A percentile compares a stretch with the other conserved stretches of the same genome.
Evolutionary conservation across 495 filamentous ascomycete species (phyloP).

Genomic region (Tetracladium marchalianum): DNA sequence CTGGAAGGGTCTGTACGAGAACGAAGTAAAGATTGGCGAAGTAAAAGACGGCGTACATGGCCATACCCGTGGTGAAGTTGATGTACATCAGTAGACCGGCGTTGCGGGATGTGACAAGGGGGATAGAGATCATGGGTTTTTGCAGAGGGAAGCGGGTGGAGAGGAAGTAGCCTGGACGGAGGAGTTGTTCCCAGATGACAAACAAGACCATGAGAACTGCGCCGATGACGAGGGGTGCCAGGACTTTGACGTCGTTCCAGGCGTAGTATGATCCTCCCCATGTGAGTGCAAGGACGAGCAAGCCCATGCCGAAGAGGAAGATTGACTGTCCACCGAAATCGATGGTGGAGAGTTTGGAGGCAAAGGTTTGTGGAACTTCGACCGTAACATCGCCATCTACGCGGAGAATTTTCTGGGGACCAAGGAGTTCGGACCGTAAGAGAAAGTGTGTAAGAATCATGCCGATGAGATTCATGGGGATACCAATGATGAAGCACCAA

Average conservation of each 20-base stretch:
- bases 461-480: constrained; percentile 34
- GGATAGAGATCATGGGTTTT: constrained; percentile 46
- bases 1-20: constrained; percentile 34
- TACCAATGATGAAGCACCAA: constrained; percentile 49
- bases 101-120: constrained; percentile 38
- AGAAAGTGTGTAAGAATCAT: constrained; percentile 30
- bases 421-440: constrained; percentile 28
- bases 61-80: constrained; percentile 42
- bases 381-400: constrained; percentile 11
- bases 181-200: constrained; percentile 43
- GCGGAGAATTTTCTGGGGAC: constrained; percentile 24
- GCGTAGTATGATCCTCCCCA: constrained; percentile 49
- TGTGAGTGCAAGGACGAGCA: constrained; percentile 46
- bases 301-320: constrained; percentile 48
- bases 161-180: constrained; percentile 36
- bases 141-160: constrained; percentile 34
- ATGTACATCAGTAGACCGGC: constrained; percentile 40
- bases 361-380: constrained; percentile 12
- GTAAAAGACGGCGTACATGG: constrained; percentile 46
- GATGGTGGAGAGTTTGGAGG: constrained; percentile 35
- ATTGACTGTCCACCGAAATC: constrained; percentile 45
- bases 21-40: constrained; percentile 52
- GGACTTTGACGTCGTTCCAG: constrained; percentile 39
- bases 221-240: constrained; percentile 42
- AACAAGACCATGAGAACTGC: constrained; percentile 34